These are phyloP conservation scores for Umbilicus rupestris DNA, from an alignment of 164 flowering plant species.

Conservation along the genomic window DNA sequence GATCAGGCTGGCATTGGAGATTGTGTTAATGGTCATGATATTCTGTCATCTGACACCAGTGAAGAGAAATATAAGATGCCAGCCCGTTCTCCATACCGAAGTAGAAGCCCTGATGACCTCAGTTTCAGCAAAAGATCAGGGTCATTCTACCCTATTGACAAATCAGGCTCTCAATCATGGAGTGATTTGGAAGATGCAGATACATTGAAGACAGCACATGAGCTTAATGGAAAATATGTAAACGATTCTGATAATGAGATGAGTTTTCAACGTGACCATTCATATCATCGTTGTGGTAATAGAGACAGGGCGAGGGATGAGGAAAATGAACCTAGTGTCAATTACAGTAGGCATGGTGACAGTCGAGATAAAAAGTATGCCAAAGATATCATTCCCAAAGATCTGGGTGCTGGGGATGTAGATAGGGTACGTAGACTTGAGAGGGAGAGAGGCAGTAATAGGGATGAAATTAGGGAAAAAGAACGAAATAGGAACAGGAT, in stretches of 20 bases:
- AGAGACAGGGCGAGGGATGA: constrained; percentile 25
- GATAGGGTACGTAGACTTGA: constrained; percentile 11
- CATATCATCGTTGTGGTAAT: constrained; percentile 19
- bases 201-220: background rate
- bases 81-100: constrained; percentile 22
- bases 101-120: constrained; percentile 18
- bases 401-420: constrained; percentile 12
- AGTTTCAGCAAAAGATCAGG: constrained; percentile 10
- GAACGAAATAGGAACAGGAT: constrained; percentile 5
- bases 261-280: constrained; percentile 11
- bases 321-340: constrained; percentile 27
- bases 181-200: constrained; percentile 26
- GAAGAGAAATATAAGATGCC: constrained; percentile 17
- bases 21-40: background rate
- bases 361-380: constrained; percentile 22
- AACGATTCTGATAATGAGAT: constrained; percentile 24
- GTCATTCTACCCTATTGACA: background rate
- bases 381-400: constrained; percentile 15
- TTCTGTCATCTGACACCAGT: background rate
- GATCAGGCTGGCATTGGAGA: background rate
- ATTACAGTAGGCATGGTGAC: constrained; percentile 21
- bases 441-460: constrained; percentile 14
- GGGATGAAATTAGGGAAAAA: constrained; percentile 9
- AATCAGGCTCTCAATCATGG: constrained; percentile 39
- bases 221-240: constrained; percentile 9